Conservation (phyloP, 2,329 filamentous ascomycete species). For the Ceratocystiopsis minuta region DNA sequence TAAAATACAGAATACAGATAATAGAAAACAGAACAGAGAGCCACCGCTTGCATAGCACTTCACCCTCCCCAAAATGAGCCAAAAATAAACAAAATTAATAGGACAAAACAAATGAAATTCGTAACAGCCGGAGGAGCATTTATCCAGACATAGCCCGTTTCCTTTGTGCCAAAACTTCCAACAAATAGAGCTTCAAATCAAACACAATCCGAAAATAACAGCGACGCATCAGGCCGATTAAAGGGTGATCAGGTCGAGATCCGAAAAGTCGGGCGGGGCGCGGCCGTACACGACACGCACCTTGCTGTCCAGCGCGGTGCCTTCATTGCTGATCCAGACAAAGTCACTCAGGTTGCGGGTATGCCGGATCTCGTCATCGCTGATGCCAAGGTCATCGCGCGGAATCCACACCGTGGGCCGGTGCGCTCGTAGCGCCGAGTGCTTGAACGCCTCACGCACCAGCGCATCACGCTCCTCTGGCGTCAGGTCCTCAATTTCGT, state of each 20-base stretch:
- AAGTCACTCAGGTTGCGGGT: slow-evolving; percentile 59
- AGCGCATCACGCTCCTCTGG: slow-evolving; percentile 76
- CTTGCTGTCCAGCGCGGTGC: slow-evolving; percentile 71
- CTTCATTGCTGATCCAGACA: slow-evolving; percentile 90
- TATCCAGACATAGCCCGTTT: too few species aligned
- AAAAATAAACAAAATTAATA: too few species aligned
- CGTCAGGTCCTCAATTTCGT: slow-evolving; percentile 87
- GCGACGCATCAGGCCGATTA: slow-evolving; percentile 17
- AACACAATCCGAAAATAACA: too few species aligned
- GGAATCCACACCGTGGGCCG: slow-evolving; percentile 90
- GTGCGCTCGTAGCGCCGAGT: slow-evolving; percentile 67
- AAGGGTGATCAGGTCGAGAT: slow-evolving; percentile 69
- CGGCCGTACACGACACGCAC: slow-evolving; percentile 66
- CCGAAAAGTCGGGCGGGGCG: slow-evolving; percentile 77
- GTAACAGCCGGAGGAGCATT: too few species aligned
- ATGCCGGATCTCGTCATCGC: slow-evolving; percentile 72
- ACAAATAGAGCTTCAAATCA: too few species aligned
- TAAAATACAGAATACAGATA: too few species aligned
- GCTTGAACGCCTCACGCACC: slow-evolving; percentile 76
- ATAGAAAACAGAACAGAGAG: too few species aligned
- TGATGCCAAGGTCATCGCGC: slow-evolving; percentile 73
- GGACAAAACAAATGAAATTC: too few species aligned
- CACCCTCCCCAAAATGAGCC: too few species aligned
- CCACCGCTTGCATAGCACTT: too few species aligned
- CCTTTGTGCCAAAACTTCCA: too few species aligned